These are phyloP conservation scores for Phanerochaete carnosa DNA, from an alignment of 768 basidiomycete genomes.

Conservation along the genomic window DNA sequence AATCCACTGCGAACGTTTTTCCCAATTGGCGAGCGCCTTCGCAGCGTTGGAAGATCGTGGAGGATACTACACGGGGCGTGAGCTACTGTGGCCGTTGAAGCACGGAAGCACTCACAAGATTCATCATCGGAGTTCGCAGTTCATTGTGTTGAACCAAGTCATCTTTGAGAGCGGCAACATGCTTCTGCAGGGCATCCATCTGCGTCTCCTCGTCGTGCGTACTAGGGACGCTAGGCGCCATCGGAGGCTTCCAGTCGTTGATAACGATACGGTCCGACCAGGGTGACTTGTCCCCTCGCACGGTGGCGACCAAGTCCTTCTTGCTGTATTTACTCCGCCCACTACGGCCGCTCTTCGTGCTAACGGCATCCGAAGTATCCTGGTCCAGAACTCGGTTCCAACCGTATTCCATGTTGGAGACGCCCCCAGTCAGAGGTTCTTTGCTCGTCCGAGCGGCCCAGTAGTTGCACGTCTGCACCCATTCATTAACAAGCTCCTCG, in stretches of 20 bases:
- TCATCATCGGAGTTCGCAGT: constrained; percentile 76
- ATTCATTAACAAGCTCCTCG: constrained; percentile 97
- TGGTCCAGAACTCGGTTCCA: constrained; percentile 80
- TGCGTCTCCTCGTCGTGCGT: constrained; percentile 91
- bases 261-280: constrained; percentile 75
- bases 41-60: constrained; percentile 67
- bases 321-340: constrained; percentile 70
- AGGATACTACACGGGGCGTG: constrained; percentile 59
- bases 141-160: constrained; percentile 85
- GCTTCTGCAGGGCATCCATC: constrained; percentile 82
- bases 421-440: constrained; percentile 92
- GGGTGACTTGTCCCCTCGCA: constrained; percentile 66
- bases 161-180: constrained; percentile 68
- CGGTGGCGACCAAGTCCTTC: constrained; percentile 63
- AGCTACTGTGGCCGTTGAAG: constrained; percentile 11
- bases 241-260: constrained; percentile 93
- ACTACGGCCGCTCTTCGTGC: constrained; percentile 74
- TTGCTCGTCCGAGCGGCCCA: constrained; percentile 97
- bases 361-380: constrained; percentile 57
- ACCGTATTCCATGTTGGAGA: constrained; percentile 99
- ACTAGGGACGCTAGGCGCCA: constrained; percentile 80
- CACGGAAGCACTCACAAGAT: constrained; percentile 51
- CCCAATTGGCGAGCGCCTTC: constrained; percentile 89
- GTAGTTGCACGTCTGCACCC: constrained; percentile 99
- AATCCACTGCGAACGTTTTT: constrained; percentile 85